Conservation (phyloP, 2,329 filamentous ascomycete species). For the Cladosporium sphaerospermum region DNA sequence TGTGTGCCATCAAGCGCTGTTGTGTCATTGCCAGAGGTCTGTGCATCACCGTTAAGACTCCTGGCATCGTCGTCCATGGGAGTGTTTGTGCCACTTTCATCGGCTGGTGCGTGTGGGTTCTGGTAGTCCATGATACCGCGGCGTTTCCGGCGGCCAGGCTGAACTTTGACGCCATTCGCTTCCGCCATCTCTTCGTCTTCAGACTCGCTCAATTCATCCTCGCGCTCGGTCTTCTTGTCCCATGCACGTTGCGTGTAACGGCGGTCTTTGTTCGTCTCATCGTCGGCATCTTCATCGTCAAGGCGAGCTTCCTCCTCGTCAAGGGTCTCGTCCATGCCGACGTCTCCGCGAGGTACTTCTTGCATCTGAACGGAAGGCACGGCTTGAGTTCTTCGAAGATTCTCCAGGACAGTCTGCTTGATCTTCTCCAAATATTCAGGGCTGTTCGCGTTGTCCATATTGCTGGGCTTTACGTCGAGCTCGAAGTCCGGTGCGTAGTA, state of each 20-base stretch:
- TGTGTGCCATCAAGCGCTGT: conserved; percentile 26
- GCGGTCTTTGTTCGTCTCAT: conserved; percentile 78
- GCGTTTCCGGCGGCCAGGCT: conserved; percentile 41
- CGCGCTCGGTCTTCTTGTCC: conserved; percentile 65
- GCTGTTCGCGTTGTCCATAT: conserved; percentile 67
- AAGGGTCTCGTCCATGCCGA: conserved; percentile 51
- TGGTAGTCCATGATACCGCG: conserved; percentile 57
- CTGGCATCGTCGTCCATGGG: conserved; percentile 25
- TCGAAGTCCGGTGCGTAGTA: conserved; percentile 67
- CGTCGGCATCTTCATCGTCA: conserved; percentile 70
- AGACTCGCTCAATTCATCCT: conserved; percentile 72
- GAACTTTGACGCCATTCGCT: conserved; percentile 63
- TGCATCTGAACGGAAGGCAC: conserved; percentile 60
- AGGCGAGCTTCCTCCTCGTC: conserved; percentile 60
- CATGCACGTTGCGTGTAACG: conserved; percentile 75
- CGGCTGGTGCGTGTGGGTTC: conserved; percentile 48
- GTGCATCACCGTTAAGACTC: conserved; percentile 26
- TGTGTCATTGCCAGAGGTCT: conserved; percentile 11
- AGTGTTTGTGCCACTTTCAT: conserved; percentile 46
- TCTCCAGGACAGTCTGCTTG: conserved; percentile 59
- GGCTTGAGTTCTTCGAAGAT: conserved; percentile 55
- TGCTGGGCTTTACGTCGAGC: conserved; percentile 61
- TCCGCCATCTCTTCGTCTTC: conserved; percentile 78
- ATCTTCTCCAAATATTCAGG: conserved; percentile 64
- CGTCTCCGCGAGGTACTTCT: conserved; percentile 53